phyloP scores from a whole-genome alignment of 306 rosid species.

The Carpinus viminea region DNA sequence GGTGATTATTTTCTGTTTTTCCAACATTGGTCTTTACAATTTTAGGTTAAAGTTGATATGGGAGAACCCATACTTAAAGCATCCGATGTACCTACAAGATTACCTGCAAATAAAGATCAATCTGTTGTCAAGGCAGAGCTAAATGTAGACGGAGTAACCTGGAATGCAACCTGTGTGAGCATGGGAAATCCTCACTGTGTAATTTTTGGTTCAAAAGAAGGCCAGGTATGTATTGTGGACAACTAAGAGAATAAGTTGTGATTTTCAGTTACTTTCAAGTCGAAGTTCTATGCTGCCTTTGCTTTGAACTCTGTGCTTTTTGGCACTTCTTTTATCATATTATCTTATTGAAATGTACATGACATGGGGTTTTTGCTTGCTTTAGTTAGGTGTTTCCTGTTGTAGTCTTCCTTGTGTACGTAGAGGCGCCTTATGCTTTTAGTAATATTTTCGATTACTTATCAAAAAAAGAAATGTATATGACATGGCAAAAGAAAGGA shows the following conservation, averaged over 20 bases:
- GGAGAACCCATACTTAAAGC: conserved; percentile 92
- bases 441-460: too few species aligned
- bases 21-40: conserved; percentile 17
- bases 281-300: neutral
- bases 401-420: too few species aligned
- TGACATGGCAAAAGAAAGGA: too few species aligned
- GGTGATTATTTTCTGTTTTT: conserved; percentile 17
- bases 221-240: conserved; percentile 49
- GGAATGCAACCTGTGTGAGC: conserved; percentile 95
- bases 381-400: too few species aligned
- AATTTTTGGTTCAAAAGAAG: conserved; percentile 61
- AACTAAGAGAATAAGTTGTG: neutral
- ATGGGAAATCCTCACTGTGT: conserved; percentile 98
- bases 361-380: too few species aligned
- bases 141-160: conserved; percentile 70
- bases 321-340: neutral
- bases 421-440: too few species aligned
- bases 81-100: conserved; percentile 72
- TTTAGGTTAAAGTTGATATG: conserved; percentile 96
- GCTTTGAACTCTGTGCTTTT: neutral
- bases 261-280: neutral
- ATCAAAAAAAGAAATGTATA: neutral
- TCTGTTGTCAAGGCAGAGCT: conserved; percentile 67
- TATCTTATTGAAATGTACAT: neutral
- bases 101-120: conserved; percentile 59